Conservation (phyloP, 345 rosid species). For the Eucalyptus dawsonii region DNA sequence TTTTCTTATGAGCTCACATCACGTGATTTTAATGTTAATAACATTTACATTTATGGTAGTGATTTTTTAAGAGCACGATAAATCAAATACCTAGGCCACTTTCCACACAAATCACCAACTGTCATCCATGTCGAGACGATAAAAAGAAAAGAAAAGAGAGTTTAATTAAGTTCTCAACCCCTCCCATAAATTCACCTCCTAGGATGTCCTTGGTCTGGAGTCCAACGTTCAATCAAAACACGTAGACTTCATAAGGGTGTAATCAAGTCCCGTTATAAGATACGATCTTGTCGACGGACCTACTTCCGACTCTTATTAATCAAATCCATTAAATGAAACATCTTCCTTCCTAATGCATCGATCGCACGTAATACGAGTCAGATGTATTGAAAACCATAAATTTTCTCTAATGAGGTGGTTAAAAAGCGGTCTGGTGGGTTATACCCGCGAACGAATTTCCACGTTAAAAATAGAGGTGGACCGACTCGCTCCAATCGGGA, state of each 20-base stretch:
- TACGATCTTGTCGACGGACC: neutral
- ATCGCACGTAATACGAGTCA: neutral
- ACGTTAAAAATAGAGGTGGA: no score
- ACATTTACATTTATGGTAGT: neutral
- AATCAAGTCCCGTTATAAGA: neutral
- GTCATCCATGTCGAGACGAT: neutral
- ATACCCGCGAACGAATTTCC: no score
- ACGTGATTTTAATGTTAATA: neutral
- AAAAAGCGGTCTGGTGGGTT: neutral
- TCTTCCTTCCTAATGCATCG: neutral
- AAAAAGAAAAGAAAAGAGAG: fast-evolving
- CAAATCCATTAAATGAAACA: no score
- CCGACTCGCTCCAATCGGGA: neutral
- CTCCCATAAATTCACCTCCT: neutral
- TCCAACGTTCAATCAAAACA: fast-evolving
- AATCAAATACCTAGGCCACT: neutral
- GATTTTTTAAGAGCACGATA: neutral
- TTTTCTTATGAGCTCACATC: neutral
- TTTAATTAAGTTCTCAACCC: neutral
- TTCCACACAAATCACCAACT: neutral
- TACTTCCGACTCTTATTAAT: neutral
- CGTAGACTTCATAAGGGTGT: neutral
- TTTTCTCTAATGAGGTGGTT: neutral
- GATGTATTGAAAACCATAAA: neutral
- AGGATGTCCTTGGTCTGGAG: fast-evolving